Evolutionary conservation across 441 rosid genomes (phyloP).

Genomic region (Euphorbia celastroides): DNA sequence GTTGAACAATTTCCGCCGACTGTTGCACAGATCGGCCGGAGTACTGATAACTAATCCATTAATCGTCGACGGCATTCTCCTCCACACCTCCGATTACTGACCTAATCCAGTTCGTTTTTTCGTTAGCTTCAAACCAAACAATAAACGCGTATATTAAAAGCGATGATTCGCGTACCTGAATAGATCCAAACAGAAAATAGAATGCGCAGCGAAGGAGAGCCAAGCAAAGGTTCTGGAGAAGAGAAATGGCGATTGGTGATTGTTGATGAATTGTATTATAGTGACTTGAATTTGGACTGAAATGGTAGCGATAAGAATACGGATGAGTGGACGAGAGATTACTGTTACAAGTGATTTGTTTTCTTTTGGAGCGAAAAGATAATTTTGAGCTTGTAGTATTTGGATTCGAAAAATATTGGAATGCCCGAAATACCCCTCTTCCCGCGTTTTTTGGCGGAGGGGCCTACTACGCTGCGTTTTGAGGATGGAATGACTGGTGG

Average conservation of each 20-base stretch:
- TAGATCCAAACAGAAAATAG: not conserved
- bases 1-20: slow-evolving; percentile 19
- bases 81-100: not conserved
- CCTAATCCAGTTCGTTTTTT: not conserved
- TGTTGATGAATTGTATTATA: not conserved
- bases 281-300: not conserved
- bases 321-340: slow-evolving; percentile 40
- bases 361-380: slow-evolving; percentile 12
- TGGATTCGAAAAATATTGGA: too few relatives aligned
- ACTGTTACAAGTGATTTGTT: not conserved
- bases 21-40: slow-evolving; percentile 19
- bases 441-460: too few relatives aligned
- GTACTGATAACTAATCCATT: slow-evolving; percentile 41
- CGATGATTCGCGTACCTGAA: slow-evolving; percentile 5
- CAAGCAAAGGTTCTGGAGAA: slow-evolving; percentile 4
- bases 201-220: not conserved
- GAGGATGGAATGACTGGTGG: too few relatives aligned
- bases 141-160: not conserved
- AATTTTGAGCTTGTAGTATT: too few relatives aligned
- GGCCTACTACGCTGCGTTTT: too few relatives aligned
- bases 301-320: slow-evolving; percentile 27
- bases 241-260: slow-evolving; percentile 34
- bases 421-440: too few relatives aligned
- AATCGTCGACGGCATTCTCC: slow-evolving; percentile 28
- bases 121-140: not conserved